Evolutionary conservation across 2,329 filamentous ascomycete species (phyloP), one percentile per base, ranked within the genome.

Genomic region (Fusarium succisae): DNA sequence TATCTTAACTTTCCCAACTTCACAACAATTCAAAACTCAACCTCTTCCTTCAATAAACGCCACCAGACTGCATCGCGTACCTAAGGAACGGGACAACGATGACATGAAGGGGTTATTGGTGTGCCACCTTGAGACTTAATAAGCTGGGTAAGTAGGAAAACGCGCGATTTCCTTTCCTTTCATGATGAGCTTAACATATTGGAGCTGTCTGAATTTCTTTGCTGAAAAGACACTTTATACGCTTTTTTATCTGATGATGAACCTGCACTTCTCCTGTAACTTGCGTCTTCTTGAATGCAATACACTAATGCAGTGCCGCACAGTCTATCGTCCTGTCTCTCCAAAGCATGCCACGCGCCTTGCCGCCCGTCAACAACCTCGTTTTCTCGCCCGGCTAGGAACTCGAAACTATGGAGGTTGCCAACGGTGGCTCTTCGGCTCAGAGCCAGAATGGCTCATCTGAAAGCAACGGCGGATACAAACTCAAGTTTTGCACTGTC

Each of bases 401-500:
- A 65, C 60, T 58, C 43, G 58, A 65, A 74, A 55, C 58, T 20
- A 84, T 85, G 86, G 87, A 88, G 63, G 77, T 76, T 44, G 72
- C 81, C 35, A 87, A 87, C 69, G 87, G 84, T 63, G 77, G 79
- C 45, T 70, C 78, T 37, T 66, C 80, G 8, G 70, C 79, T 26
- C 72, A 83, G 39, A 72, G 79, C 44, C 80, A 83, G 63, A 86
- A 87, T 65, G 85, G 85, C 62, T 83, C 85, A 32, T 39, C 67
- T 32, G 83, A 85, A 20, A 86, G 88, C 48, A 86, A 87, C 32
- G 86, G 85, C n/a, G 90, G 88, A 59, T 98, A 92, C 88, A 98
- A 96, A 84, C 89, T 99, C 71, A 97, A 94, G 81, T 98, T 98
- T 84, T 98, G 95, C 86, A 98, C 96, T 6, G 96, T 99, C n/a